phyloP scores from a whole-genome alignment of 495 filamentous ascomycete species.

The Clohesyomyces aquaticus region DNA sequence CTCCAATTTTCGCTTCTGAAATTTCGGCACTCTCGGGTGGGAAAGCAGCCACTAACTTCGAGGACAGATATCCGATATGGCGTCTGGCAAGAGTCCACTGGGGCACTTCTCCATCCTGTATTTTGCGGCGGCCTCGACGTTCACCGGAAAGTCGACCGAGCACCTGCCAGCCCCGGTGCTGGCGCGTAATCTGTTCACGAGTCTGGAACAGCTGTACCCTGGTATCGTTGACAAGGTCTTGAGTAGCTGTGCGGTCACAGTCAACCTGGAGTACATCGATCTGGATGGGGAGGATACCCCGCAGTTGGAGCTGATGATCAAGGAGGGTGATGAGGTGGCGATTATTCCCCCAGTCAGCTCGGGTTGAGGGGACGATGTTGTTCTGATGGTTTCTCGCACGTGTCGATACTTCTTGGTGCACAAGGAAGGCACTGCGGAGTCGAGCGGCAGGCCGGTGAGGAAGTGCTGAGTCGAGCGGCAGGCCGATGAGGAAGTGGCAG shows the following conservation, averaged over 20 bases:
- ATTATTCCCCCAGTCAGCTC: slow-evolving; percentile 98
- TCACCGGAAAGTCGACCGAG: slow-evolving; percentile 44
- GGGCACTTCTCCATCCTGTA: slow-evolving; percentile 39
- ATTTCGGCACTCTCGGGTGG: not conserved
- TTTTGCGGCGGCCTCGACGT: slow-evolving; percentile 37
- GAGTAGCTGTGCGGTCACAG: slow-evolving; percentile 75
- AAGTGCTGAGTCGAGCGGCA: no score
- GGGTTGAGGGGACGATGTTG: no score
- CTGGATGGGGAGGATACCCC: slow-evolving; percentile 52
- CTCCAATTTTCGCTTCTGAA: not conserved
- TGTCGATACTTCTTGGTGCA: no score
- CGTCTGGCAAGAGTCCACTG: slow-evolving; percentile 52
- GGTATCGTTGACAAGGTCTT: slow-evolving; percentile 79
- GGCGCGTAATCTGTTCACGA: slow-evolving; percentile 59
- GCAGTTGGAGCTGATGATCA: slow-evolving; percentile 55
- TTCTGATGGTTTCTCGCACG: no score
- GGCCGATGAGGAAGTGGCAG: no score
- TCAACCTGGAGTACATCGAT: slow-evolving; percentile 90
- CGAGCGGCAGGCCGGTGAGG: no score
- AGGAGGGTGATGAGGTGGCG: slow-evolving; percentile 85
- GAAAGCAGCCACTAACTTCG: slow-evolving; percentile 53
- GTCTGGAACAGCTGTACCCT: slow-evolving; percentile 76
- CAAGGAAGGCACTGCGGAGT: no score
- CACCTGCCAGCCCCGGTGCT: slow-evolving; percentile 61
- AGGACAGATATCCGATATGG: slow-evolving; percentile 90